phyloP scores from a whole-genome alignment of 106 monocot genomes.

The Phalaenopsis aphrodite region DNA sequence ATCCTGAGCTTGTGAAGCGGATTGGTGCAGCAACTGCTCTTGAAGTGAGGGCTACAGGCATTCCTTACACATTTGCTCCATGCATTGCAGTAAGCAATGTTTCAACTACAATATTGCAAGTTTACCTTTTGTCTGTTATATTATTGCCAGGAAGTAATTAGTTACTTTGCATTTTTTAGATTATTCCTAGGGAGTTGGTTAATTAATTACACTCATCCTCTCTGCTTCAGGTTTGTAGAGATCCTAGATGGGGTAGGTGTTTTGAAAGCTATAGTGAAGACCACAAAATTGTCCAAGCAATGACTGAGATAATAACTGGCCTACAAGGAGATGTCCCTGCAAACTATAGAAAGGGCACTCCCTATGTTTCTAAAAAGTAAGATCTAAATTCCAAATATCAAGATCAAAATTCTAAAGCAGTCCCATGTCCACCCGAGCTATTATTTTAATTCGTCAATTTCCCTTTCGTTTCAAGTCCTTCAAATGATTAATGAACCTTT shows the following conservation, averaged over 20 bases:
- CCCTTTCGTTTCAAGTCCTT: background rate
- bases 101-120: background rate
- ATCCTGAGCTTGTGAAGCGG: constrained; percentile 36
- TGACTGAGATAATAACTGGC: constrained; percentile 47
- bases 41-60: constrained; percentile 56
- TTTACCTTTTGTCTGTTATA: background rate
- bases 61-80: constrained; percentile 62
- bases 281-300: constrained; percentile 32
- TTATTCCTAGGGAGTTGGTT: background rate
- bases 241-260: constrained; percentile 56
- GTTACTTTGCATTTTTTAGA: background rate
- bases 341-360: constrained; percentile 20
- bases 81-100: constrained; percentile 41
- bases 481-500: background rate
- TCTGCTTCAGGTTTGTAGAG: constrained; percentile 41
- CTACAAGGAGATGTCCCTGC: constrained; percentile 39
- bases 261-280: constrained; percentile 70
- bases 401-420: too few species aligned
- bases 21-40: constrained; percentile 60
- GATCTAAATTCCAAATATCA: background rate
- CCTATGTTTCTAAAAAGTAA: constrained; percentile 47
- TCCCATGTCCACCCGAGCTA: background rate
- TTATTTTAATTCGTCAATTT: background rate
- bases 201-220: background rate
- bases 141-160: background rate